Evolutionary conservation across 2,329 filamentous ascomycete genomes (phyloP).

Genomic region (Aspergillus spinulosporus): DNA sequence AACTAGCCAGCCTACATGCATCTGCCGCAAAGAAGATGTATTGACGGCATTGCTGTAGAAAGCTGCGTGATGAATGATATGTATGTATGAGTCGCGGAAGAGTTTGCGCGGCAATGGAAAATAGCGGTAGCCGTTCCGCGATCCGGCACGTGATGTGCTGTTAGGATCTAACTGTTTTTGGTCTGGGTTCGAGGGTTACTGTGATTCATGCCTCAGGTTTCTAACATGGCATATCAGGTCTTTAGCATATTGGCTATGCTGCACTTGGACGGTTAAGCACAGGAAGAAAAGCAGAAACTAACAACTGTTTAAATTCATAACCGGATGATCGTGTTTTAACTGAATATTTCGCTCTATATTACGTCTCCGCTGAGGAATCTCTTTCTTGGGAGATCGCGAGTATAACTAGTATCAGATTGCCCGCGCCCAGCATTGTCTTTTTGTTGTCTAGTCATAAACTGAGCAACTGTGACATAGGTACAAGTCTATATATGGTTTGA

Average conservation of each 20-base stretch:
- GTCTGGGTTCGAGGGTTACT: neutral
- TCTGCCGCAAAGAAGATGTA: slow-evolving; percentile 23
- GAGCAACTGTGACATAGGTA: too few relatives aligned
- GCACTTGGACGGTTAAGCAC: slow-evolving; percentile 15
- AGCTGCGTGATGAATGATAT: slow-evolving; percentile 31
- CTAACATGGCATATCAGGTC: too few relatives aligned
- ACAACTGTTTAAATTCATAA: too few relatives aligned
- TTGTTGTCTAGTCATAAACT: too few relatives aligned
- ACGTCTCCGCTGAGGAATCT: too few relatives aligned
- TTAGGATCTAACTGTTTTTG: neutral
- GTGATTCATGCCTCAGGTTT: neutral
- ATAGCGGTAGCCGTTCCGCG: neutral
- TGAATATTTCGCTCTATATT: too few relatives aligned
- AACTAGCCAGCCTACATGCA: slow-evolving; percentile 26
- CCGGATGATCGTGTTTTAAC: too few relatives aligned
- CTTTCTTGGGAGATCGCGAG: too few relatives aligned
- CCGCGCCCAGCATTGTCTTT: too few relatives aligned
- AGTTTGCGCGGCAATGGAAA: slow-evolving; percentile 15
- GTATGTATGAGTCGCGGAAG: slow-evolving; percentile 15
- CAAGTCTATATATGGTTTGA: too few relatives aligned
- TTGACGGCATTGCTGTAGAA: slow-evolving; percentile 31
- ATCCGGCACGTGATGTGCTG: neutral
- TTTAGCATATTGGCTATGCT: slow-evolving; percentile 14
- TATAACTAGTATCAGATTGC: too few relatives aligned
- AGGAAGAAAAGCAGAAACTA: too few relatives aligned